A percentile compares a stretch with the other conserved stretches of the same genome.
phyloP scores from a whole-genome alignment of 805 yeast genomes.

The Helenozyma rhizophorensis region DNA sequence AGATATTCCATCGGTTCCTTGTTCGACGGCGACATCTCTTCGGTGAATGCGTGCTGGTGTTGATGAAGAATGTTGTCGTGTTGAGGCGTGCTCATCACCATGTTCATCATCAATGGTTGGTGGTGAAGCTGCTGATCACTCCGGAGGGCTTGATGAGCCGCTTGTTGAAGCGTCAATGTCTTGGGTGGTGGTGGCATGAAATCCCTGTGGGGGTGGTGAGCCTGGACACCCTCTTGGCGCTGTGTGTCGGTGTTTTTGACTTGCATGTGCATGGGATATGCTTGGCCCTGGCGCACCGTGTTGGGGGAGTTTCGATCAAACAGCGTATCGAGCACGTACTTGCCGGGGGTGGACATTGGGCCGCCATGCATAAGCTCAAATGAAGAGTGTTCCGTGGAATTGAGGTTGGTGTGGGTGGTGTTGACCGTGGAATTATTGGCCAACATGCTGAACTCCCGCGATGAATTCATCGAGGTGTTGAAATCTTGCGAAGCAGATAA shows the following conservation, averaged over 20 bases:
- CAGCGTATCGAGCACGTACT: constrained; percentile 35
- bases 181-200: constrained; percentile 34
- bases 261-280: too few relatives aligned
- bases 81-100: constrained; percentile 44
- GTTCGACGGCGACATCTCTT: constrained; percentile 9
- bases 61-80: constrained; percentile 25
- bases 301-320: constrained; percentile 37
- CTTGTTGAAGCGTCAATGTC: constrained; percentile 11
- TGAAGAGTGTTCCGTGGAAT: constrained; percentile 37
- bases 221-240: too few relatives aligned
- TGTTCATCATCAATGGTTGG: constrained; percentile 14
- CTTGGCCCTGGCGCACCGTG: too few relatives aligned
- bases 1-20: constrained; percentile 9
- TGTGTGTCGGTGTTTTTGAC: too few relatives aligned
- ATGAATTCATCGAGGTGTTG: constrained; percentile 17
- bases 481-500: constrained; percentile 11
- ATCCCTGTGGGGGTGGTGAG: constrained; percentile 1
- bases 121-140: constrained; percentile 2
- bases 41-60: background rate
- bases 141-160: constrained; percentile 8
- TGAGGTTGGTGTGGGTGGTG: constrained; percentile 26
- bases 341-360: constrained; percentile 36
- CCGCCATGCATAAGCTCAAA: constrained; percentile 34
- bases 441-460: constrained; percentile 29
- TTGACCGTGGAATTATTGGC: constrained; percentile 22